These are phyloP conservation scores for Pyrenophora graminea DNA, from an alignment of 2,329 filamentous ascomycete genomes.

Conservation along the genomic window DNA sequence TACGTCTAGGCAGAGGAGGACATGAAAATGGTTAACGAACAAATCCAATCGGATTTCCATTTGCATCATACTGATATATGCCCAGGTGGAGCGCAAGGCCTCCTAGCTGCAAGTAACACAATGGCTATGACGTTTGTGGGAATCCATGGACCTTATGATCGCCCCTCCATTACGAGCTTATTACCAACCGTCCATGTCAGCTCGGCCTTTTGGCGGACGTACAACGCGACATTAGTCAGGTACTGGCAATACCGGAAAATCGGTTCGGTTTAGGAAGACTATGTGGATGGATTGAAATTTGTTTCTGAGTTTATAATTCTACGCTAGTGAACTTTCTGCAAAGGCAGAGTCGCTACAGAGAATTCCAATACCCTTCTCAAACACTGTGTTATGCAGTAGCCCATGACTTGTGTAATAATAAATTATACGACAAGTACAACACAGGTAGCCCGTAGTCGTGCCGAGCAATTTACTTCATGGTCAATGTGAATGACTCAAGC, in stretches of 20 bases:
- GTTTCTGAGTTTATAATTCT: too few species aligned
- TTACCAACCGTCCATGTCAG: neutral
- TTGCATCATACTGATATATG: neutral
- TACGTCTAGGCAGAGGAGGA: neutral
- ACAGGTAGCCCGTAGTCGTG: neutral
- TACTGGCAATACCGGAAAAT: too few species aligned
- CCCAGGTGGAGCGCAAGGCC: neutral
- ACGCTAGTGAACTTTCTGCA: too few species aligned
- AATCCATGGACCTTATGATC: neutral
- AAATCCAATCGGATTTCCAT: neutral
- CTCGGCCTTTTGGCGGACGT: conserved; percentile 5
- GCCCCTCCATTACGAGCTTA: conserved; percentile 2
- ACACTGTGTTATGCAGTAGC: conserved; percentile 12
- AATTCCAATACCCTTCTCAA: neutral
- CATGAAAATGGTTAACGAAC: neutral
- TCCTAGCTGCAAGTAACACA: neutral
- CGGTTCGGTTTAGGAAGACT: too few species aligned
- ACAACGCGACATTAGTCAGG: conserved; percentile 3
- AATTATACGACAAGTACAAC: neutral
- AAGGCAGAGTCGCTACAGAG: too few species aligned
- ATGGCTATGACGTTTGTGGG: conserved; percentile 10
- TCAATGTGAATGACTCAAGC: too few species aligned
- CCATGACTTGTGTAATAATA: neutral
- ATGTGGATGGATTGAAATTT: too few species aligned
- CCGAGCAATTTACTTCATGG: too few species aligned